phyloP scores from a whole-genome alignment of 73 alveolate genomes.

The Uronychia setigera region DNA sequence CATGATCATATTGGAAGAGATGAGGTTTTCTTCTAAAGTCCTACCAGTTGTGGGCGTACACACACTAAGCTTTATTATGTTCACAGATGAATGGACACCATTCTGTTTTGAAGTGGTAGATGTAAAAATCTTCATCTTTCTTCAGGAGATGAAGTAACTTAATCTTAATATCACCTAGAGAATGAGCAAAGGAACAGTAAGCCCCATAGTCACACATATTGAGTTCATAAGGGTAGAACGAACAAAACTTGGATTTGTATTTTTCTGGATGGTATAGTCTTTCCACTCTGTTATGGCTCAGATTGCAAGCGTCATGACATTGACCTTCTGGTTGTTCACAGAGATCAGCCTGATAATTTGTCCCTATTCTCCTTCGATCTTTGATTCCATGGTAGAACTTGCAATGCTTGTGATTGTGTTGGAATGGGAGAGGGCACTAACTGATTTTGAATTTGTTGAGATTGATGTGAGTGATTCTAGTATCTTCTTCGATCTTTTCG shows the following conservation, averaged over 20 bases:
- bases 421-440: conserved; percentile 12
- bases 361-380: conserved; percentile 67
- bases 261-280: conserved; percentile 82
- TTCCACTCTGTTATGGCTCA: conserved; percentile 85
- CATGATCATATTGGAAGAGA: conserved; percentile 67
- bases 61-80: conserved; percentile 93
- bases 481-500: no score
- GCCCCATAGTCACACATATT: conserved; percentile 78
- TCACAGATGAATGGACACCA: conserved; percentile 94
- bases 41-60: conserved; percentile 94
- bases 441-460: conserved; percentile 21
- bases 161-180: conserved; percentile 78
- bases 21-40: conserved; percentile 94
- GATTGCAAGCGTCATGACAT: conserved; percentile 64
- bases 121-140: conserved; percentile 69
- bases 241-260: conserved; percentile 83
- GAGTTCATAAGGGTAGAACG: conserved; percentile 72
- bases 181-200: conserved; percentile 88
- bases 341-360: conserved; percentile 57
- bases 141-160: conserved; percentile 66
- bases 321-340: conserved; percentile 73
- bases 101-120: conserved; percentile 92
- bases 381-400: conserved; percentile 69
- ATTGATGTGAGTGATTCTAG: background rate
- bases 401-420: conserved; percentile 85